These are phyloP conservation scores for Blastobotrys muscicola DNA, from an alignment of 805 yeast genomes.

Conservation along the genomic window DNA sequence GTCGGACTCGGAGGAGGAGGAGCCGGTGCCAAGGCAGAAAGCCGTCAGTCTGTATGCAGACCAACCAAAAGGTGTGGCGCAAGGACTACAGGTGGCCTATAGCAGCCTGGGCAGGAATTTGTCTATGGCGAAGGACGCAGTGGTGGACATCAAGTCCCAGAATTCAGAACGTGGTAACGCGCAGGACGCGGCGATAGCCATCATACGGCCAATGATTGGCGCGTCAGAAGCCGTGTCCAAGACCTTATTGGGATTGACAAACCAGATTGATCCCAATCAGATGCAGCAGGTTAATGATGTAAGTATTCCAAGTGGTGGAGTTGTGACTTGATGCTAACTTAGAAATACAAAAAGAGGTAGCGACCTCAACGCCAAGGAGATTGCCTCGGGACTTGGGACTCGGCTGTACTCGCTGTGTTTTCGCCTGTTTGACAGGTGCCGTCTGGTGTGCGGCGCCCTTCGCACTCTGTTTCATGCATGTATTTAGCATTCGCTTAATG, in stretches of 20 bases:
- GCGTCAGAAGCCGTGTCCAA: slow-evolving; percentile 84
- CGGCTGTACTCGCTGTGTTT: no score
- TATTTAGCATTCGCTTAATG: no score
- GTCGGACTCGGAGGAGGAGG: not conserved
- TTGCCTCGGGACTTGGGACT: no score
- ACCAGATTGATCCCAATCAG: slow-evolving; percentile 47
- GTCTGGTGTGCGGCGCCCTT: no score
- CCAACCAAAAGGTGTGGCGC: slow-evolving; percentile 63
- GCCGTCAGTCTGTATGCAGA: slow-evolving; percentile 68
- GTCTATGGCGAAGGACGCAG: slow-evolving; percentile 52
- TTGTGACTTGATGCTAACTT: no score
- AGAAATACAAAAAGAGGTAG: no score
- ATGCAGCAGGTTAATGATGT: slow-evolving; percentile 16
- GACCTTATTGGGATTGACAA: slow-evolving; percentile 73
- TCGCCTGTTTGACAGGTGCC: no score
- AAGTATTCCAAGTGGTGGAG: slow-evolving; percentile 4
- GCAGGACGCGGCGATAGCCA: slow-evolving; percentile 68
- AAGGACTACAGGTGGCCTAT: slow-evolving; percentile 72
- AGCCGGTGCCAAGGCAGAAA: slow-evolving; percentile 15
- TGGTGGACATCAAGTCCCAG: slow-evolving; percentile 49
- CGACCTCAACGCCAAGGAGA: no score
- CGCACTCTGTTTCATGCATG: no score
- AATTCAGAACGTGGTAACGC: slow-evolving; percentile 53
- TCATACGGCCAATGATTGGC: slow-evolving; percentile 81
- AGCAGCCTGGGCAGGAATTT: slow-evolving; percentile 61